Evolutionary conservation across 495 filamentous ascomycete genomes (phyloP), one percentile per base, ranked within the genome.

Genomic region (Penicillium silybi): DNA sequence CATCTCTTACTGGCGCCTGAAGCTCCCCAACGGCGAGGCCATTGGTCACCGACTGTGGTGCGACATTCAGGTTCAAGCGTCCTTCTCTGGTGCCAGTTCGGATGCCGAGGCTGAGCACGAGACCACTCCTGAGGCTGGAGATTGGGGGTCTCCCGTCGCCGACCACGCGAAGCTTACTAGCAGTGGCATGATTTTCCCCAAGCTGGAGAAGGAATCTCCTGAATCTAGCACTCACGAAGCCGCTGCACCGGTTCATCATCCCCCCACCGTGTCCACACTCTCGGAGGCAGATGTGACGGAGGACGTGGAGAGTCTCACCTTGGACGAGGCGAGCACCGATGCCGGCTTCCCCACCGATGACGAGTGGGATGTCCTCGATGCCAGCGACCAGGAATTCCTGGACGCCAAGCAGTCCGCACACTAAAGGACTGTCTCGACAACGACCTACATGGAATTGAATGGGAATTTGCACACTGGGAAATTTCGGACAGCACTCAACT

Each of bases 11-110:
- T 99, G 95, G 95, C 90, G 92, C 50, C 79, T 97, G 59, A 93
- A 90, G 56, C 80, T 87, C 41, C 79, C 85, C 22, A 85, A 92
- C 53, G 90, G 92, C 25, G 75, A 76, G 50, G 84, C 86, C 39
- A 97, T 99, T 53, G 93, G 93, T 42, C 89, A 95, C 71, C 85
- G 87, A 61, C 75, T 99, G 32, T 99, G 93, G 93, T 97, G 92
- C 65, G 90, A 97, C 53, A 78, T 99, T 56, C 78, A 83, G 47
- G 88, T 96, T 57, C 78, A 59, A 61, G 65, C 58, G 32, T 52
- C 49, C 38, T 37, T 52, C n/a, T 44, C 62, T 37, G 15, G 41
- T 22, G n/a, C 48, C 6, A 20, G 37, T 16, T 26, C 44, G 16
- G 54, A 32, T 32, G 29, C 11, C 29, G 29, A 50, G 18, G 59